Conservation (phyloP, 2,329 filamentous ascomycete species). For the Aspergillus oerlinghausenensis region DNA sequence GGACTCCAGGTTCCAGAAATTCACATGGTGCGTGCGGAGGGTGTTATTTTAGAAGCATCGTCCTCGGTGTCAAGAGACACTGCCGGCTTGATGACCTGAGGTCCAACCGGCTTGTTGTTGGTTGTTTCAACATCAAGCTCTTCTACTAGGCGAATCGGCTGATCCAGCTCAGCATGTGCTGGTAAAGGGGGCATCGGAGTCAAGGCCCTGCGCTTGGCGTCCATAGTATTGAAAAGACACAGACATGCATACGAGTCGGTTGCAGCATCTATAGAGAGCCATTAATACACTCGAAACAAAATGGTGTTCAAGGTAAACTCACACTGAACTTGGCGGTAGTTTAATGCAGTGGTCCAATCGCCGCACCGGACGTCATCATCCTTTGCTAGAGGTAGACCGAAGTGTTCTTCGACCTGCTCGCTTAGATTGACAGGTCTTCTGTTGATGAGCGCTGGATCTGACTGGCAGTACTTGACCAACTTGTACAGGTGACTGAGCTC, state of each 20-base stretch:
- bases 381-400: constrained; percentile 73
- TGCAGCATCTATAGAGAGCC: constrained; percentile 58
- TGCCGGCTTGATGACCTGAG: constrained; percentile 9
- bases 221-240: constrained; percentile 67
- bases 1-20: not conserved
- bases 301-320: constrained; percentile 36
- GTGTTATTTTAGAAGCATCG: constrained; percentile 1
- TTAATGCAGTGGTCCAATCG: constrained; percentile 66
- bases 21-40: not conserved
- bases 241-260: constrained; percentile 77
- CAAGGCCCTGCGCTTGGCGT: constrained; percentile 62
- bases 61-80: not conserved
- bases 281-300: constrained; percentile 18
- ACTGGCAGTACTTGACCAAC: constrained; percentile 63
- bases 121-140: not conserved
- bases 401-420: constrained; percentile 63
- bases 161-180: constrained; percentile 60
- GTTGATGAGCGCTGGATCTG: constrained; percentile 56
- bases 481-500: constrained; percentile 81
- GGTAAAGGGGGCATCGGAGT: constrained; percentile 68
- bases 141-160: constrained; percentile 48
- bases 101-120: constrained; percentile 7
- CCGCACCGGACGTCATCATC: constrained; percentile 64
- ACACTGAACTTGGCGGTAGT: constrained; percentile 64
- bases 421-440: constrained; percentile 63